These are phyloP conservation scores for Adansonia grandidieri DNA, from an alignment of 441 rosid genomes.

Conservation along the genomic window DNA sequence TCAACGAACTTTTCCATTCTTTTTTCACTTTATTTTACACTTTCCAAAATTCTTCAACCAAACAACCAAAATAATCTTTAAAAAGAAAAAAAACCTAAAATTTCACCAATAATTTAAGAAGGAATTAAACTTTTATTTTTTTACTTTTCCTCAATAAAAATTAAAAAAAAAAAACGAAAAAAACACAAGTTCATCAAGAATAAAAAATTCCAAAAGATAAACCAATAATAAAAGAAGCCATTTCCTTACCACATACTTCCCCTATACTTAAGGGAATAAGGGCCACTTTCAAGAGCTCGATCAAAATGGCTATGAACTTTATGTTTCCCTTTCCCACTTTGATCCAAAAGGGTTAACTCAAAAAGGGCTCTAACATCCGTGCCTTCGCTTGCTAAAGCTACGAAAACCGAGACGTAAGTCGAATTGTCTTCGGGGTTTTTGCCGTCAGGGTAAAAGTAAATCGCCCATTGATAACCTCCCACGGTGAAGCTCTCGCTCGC, in stretches of 20 bases:
- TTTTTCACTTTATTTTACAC: background rate
- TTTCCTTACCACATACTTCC: slow-evolving; percentile 86
- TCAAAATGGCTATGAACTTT: slow-evolving; percentile 92
- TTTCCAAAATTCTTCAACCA: slow-evolving; percentile 1
- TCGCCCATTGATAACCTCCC: slow-evolving; percentile 88
- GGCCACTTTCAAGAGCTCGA: slow-evolving; percentile 89
- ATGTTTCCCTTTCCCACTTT: slow-evolving; percentile 82
- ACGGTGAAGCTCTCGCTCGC: slow-evolving; percentile 88
- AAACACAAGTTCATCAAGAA: background rate
- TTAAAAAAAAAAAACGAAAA: background rate
- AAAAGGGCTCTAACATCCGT: slow-evolving; percentile 89
- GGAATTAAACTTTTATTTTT: background rate
- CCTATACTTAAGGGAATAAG: slow-evolving; percentile 87
- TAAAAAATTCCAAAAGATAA: slow-evolving; percentile 16
- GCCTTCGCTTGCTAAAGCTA: slow-evolving; percentile 95
- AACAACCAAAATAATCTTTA: background rate
- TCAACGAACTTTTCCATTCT: no score
- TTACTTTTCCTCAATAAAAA: background rate
- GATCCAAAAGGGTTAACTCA: slow-evolving; percentile 80
- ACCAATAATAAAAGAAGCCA: background rate
- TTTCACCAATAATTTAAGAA: background rate
- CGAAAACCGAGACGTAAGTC: slow-evolving; percentile 84
- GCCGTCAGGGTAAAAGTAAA: slow-evolving; percentile 89
- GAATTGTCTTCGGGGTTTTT: slow-evolving; percentile 85
- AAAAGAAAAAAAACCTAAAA: background rate